Base-by-base conservation (phyloP, 2,329 filamentous ascomycete species). In the Colletotrichum neosansevieriae region DNA sequence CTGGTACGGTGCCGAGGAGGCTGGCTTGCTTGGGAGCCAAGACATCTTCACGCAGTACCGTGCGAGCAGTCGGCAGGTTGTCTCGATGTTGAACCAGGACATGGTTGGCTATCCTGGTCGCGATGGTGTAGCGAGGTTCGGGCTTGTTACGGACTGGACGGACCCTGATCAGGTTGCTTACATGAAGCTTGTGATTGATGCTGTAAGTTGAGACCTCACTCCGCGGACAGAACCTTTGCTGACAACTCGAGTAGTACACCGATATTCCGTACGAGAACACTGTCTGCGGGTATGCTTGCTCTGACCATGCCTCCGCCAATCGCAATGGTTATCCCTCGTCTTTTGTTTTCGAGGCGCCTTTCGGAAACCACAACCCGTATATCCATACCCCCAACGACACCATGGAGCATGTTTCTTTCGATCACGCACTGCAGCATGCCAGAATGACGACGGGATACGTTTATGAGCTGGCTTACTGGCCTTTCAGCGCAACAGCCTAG, bases 1-100 rank as follows among this genome's bases (percentile, higher is more conserved):
- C 77, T 96, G 92, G 92, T 95, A 94, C 79, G 91, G 89, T 3
- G 93, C 92, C 1, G 93, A 96, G 74, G 93, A 96, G 76, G 92
- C 90, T 9, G 93, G 93, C 13, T 82, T 96, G 47, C 86, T 95
- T 1, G 93, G 93, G 53, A 92, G 89, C 65, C 91, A 92, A 34
- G 80, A 78, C 36, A 78, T 83, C 60, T 83, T 82, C 70, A 73
- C 78, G 24, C 71, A 75, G 47, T 83, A 83, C 67, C 71, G 75
- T 49, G 72, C 73, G 0, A 70, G 73, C 3, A 74, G 75, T 3
- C 73, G 74, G 1, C 75, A 79, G 21, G 77, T 83, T 66, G 77
- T 77, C 64, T 79, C 80, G 11, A 81, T 83, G 77, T 77, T 83
- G 1, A 79, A 83, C 73, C 80, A 82, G 63, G 82, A 83, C 51